Conservation (phyloP, 208 protist species). For the Naegleria fowleri region DNA sequence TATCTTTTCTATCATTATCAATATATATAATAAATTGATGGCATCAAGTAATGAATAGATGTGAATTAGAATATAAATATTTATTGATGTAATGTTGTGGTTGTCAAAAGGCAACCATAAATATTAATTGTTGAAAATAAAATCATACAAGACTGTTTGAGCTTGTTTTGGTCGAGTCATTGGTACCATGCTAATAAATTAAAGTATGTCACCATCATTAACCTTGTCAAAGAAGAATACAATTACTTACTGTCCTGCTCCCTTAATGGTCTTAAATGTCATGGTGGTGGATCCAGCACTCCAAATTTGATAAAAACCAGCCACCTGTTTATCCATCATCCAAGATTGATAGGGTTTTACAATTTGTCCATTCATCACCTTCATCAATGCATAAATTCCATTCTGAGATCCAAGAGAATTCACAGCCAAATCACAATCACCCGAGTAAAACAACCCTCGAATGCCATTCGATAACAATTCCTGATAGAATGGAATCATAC, state of each 20-base stretch:
- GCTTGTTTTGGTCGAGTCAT: background rate
- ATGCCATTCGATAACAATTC: background rate
- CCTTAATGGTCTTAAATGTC: background rate
- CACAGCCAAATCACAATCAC: background rate
- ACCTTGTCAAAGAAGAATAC: too few species aligned
- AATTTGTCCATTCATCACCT: background rate
- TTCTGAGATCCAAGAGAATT: background rate
- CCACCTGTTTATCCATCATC: background rate
- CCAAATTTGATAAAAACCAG: conserved; percentile 7
- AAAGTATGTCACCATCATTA: too few species aligned
- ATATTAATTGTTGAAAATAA: too few species aligned
- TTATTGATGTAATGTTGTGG: too few species aligned
- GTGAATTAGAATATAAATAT: too few species aligned
- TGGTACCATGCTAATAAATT: background rate
- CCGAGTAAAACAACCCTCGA: background rate
- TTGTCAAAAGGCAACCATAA: too few species aligned
- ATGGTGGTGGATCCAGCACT: background rate
- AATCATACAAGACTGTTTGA: background rate
- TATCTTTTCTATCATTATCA: too few species aligned
- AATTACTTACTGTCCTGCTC: background rate
- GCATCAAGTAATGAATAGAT: too few species aligned
- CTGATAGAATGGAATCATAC: conserved; percentile 20
- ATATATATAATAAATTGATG: too few species aligned
- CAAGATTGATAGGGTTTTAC: background rate
- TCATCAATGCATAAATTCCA: background rate